Conservation (phyloP, 2,329 filamentous ascomycete genomes). For the Coniochaeta sp. region DNA sequence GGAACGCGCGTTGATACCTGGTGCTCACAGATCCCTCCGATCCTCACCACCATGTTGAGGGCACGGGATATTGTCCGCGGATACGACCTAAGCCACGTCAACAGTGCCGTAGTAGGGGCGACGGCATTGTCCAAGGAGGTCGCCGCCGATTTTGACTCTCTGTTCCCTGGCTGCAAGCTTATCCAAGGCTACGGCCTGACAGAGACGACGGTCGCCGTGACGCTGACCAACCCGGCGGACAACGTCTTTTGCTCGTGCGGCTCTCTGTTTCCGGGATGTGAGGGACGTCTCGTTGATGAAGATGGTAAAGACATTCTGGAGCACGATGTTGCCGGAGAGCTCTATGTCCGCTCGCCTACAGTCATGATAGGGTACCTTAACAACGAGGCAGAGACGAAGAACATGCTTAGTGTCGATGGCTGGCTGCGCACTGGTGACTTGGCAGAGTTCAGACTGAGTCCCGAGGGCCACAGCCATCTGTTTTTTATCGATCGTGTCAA, state of each 20-base stretch:
- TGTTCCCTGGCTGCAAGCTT: too few species aligned
- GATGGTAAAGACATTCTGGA: conserved; percentile 61
- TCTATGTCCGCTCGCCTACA: conserved; percentile 66
- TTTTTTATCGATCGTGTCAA: conserved; percentile 68
- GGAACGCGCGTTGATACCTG: too few species aligned
- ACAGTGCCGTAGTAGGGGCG: too few species aligned
- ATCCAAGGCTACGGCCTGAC: too few species aligned
- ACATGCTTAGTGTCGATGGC: conserved; percentile 51
- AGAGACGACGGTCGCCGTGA: too few species aligned
- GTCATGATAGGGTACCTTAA: conserved; percentile 76
- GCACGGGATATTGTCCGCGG: too few species aligned
- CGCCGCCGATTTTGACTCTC: too few species aligned
- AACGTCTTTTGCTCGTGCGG: conserved; percentile 47
- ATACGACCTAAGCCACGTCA: too few species aligned
- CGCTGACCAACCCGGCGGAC: too few species aligned
- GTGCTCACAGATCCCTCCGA: too few species aligned
- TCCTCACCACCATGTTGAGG: too few species aligned
- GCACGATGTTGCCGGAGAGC: conserved; percentile 65
- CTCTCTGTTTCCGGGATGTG: conserved; percentile 57
- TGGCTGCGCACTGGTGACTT: conserved; percentile 83
- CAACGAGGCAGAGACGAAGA: conserved; percentile 73
- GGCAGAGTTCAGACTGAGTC: conserved; percentile 55
- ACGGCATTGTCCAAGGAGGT: too few species aligned
- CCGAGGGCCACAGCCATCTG: conserved; percentile 65
- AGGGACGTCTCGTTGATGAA: conserved; percentile 56